These are phyloP conservation scores for Chlamydomonas sphaeroides DNA, from an alignment of 139 green algal species.

Conservation along the genomic window DNA sequence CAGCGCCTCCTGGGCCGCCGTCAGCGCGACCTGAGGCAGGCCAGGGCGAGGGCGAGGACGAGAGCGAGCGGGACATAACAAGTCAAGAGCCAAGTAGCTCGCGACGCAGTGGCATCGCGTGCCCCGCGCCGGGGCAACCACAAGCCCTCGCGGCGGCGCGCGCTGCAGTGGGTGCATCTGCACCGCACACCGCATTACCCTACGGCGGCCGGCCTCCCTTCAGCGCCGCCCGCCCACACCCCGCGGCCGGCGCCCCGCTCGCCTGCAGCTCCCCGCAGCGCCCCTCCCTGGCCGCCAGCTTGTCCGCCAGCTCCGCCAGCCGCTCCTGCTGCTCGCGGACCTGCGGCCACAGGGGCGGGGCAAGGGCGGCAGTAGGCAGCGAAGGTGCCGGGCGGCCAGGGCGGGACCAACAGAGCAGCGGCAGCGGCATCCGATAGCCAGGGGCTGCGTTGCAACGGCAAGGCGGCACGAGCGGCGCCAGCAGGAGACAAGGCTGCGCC, in stretches of 20 bases:
- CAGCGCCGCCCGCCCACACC: neutral
- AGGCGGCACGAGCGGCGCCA: neutral
- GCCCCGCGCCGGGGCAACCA: too few species aligned
- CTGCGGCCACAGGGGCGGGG: slow-evolving; percentile 1
- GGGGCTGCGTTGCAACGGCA: neutral
- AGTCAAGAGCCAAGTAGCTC: too few species aligned
- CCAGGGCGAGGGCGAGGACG: neutral
- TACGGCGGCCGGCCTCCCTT: neutral
- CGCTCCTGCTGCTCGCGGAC: slow-evolving; percentile 42
- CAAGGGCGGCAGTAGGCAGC: neutral
- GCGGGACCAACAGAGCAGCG: too few species aligned
- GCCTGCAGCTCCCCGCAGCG: slow-evolving; percentile 13
- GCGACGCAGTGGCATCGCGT: too few species aligned
- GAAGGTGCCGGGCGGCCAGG: too few species aligned
- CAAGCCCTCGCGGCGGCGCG: too few species aligned
- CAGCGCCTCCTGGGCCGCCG: slow-evolving; percentile 7
- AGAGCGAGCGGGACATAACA: neutral
- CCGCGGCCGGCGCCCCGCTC: neutral
- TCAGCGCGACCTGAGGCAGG: slow-evolving; percentile 5
- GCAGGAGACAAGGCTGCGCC: neutral
- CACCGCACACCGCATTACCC: neutral
- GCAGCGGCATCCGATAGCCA: too few species aligned
- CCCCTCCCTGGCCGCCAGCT: slow-evolving; percentile 11
- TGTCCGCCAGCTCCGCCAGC: slow-evolving; percentile 6
- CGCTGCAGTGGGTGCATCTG: neutral